Conservation (phyloP, 2,329 filamentous ascomycete genomes). For the Scorias spongiosa region DNA sequence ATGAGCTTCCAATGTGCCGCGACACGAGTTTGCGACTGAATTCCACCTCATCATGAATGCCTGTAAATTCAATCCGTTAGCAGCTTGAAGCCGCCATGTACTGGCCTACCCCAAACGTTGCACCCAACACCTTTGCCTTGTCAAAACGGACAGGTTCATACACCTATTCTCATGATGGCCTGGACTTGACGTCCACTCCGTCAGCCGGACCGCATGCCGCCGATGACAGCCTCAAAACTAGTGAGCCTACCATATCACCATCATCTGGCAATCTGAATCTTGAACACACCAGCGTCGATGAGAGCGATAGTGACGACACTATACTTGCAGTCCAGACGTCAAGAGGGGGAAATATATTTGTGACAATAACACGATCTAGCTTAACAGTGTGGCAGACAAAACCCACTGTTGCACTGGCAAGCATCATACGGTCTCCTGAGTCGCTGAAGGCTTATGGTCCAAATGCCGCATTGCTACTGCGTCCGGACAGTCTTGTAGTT, state of each 20-base stretch:
- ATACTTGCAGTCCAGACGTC: slow-evolving; percentile 65
- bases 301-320: slow-evolving; percentile 12
- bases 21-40: too few relatives aligned
- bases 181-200: slow-evolving; percentile 6
- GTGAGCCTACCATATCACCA: background rate
- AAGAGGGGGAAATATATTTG: slow-evolving; percentile 68
- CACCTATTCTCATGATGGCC: slow-evolving; percentile 44
- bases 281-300: background rate
- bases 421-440: slow-evolving; percentile 64
- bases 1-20: too few relatives aligned
- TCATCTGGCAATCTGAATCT: background rate
- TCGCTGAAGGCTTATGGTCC: slow-evolving; percentile 73
- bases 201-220: background rate
- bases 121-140: slow-evolving; percentile 68
- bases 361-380: slow-evolving; percentile 68
- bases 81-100: slow-evolving; percentile 46
- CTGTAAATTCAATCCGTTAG: background rate
- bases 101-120: slow-evolving; percentile 59
- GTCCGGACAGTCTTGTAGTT: slow-evolving; percentile 82
- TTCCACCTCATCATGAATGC: too few relatives aligned
- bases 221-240: slow-evolving; percentile 1
- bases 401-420: slow-evolving; percentile 78
- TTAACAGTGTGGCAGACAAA: slow-evolving; percentile 94
- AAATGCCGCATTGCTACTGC: slow-evolving; percentile 70
- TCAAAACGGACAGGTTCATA: slow-evolving; percentile 46